phyloP scores from a whole-genome alignment of 441 rosid genomes.

The Jatropha podagrica region DNA sequence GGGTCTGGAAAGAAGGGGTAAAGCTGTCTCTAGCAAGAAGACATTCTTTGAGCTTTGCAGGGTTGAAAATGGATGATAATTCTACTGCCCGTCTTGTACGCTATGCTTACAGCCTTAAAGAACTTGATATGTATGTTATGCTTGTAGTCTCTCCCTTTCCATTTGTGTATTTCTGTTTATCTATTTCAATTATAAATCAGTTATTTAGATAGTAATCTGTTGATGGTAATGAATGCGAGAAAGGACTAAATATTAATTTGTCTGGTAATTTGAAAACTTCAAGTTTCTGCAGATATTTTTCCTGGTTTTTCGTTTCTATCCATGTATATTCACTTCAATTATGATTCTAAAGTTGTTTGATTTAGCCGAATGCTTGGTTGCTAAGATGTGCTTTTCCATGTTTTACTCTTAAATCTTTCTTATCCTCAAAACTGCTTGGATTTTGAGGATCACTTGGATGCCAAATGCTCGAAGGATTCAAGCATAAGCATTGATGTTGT shows the following conservation, averaged over 20 bases:
- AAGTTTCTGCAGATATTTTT: background rate
- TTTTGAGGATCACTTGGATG: background rate
- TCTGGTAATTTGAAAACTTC: background rate
- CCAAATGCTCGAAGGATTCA: background rate
- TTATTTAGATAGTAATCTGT: background rate
- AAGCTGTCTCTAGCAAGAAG: slow-evolving; percentile 73
- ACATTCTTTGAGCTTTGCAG: slow-evolving; percentile 64
- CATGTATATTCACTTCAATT: background rate
- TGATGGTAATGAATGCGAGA: background rate
- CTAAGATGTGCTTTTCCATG: background rate
- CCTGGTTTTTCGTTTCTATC: background rate
- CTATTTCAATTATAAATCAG: background rate
- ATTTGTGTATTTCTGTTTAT: background rate
- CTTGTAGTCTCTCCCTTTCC: background rate
- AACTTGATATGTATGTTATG: slow-evolving; percentile 74
- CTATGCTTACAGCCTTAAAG: slow-evolving; percentile 70
- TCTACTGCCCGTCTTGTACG: slow-evolving; percentile 68
- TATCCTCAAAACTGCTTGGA: background rate
- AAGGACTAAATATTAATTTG: background rate
- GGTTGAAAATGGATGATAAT: slow-evolving; percentile 81
- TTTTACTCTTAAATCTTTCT: background rate
- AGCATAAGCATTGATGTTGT: background rate
- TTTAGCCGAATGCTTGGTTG: background rate
- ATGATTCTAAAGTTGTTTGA: background rate
- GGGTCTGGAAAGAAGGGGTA: slow-evolving; percentile 82